Evolutionary conservation across 2,329 filamentous ascomycete species (phyloP).

Genomic region (Colletotrichum falcatum): DNA sequence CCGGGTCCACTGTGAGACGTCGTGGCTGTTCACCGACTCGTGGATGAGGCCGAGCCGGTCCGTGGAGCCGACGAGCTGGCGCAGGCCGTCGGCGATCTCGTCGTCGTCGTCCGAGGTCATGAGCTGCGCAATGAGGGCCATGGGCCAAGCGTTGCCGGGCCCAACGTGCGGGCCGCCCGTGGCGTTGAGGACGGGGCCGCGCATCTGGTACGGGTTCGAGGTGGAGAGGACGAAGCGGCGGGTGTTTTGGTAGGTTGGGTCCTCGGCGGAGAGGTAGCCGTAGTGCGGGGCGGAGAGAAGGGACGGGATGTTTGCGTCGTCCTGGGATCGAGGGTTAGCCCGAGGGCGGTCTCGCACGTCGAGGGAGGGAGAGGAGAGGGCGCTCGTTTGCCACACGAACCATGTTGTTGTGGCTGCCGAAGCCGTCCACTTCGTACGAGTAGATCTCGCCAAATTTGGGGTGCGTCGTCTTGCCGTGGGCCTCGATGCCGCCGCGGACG

Average conservation of each 20-base stretch:
- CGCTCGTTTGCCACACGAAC: constrained; percentile 45
- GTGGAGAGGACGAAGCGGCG: constrained; percentile 78
- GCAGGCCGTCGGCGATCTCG: constrained; percentile 78
- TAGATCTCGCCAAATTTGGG: constrained; percentile 74
- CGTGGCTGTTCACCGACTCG: constrained; percentile 79
- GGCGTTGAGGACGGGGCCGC: constrained; percentile 63
- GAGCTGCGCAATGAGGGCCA: constrained; percentile 83
- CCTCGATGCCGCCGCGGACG: constrained; percentile 75
- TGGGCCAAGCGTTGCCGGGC: constrained; percentile 85
- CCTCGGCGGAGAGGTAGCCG: constrained; percentile 70
- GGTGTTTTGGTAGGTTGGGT: constrained; percentile 76
- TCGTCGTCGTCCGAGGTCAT: constrained; percentile 81
- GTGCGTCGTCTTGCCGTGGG: constrained; percentile 74
- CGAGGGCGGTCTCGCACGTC: neutral
- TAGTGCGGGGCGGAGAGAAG: constrained; percentile 72
- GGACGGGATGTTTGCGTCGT: constrained; percentile 73
- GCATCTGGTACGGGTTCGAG: constrained; percentile 80
- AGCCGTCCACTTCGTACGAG: constrained; percentile 78
- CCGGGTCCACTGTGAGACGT: constrained; percentile 58
- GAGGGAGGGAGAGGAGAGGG: neutral
- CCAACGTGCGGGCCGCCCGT: constrained; percentile 66
- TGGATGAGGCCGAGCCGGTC: constrained; percentile 82
- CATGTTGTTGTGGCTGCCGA: constrained; percentile 70
- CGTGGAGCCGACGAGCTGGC: constrained; percentile 74
- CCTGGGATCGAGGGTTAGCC: constrained; percentile 46